Conservation (phyloP, 768 basidiomycete species). For the Lanmaoa rubissima region DNA sequence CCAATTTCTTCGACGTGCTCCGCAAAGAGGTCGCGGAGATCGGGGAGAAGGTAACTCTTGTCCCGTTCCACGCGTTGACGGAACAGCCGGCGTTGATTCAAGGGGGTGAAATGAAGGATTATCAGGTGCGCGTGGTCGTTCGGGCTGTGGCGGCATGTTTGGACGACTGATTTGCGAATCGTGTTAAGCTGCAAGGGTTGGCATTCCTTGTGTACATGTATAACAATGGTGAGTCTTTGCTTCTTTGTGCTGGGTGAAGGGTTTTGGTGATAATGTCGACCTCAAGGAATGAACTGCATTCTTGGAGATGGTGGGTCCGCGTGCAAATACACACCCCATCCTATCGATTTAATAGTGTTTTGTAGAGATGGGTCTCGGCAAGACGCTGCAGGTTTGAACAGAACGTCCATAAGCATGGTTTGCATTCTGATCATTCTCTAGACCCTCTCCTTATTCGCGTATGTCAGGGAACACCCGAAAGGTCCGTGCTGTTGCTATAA, state of each 20-base stretch:
- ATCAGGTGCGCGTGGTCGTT: slow-evolving; percentile 46
- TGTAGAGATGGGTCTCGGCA: slow-evolving; percentile 60
- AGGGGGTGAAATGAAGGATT: slow-evolving; percentile 66
- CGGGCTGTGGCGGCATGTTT: not conserved
- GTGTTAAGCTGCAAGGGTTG: slow-evolving; percentile 52
- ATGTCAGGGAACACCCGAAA: slow-evolving; percentile 54
- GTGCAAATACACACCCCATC: not conserved
- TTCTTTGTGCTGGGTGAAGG: not conserved
- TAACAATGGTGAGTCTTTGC: slow-evolving; percentile 52
- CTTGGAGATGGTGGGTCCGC: slow-evolving; percentile 59
- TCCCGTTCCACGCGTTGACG: slow-evolving; percentile 39
- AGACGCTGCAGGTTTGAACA: slow-evolving; percentile 52
- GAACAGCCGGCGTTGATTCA: slow-evolving; percentile 51
- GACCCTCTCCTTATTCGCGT: slow-evolving; percentile 66
- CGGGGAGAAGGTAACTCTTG: slow-evolving; percentile 26
- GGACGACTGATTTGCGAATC: not conserved
- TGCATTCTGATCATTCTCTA: slow-evolving; percentile 14
- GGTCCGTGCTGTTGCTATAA: slow-evolving; percentile 28
- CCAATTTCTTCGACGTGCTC: slow-evolving; percentile 40
- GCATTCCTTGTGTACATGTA: slow-evolving; percentile 67
- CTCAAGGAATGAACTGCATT: slow-evolving; percentile 62
- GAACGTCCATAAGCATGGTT: not conserved
- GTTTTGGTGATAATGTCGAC: not conserved
- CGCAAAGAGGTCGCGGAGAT: slow-evolving; percentile 31
- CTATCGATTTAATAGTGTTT: not conserved